Conservation (phyloP, 805 yeast genomes). For the Candida maris region DNA sequence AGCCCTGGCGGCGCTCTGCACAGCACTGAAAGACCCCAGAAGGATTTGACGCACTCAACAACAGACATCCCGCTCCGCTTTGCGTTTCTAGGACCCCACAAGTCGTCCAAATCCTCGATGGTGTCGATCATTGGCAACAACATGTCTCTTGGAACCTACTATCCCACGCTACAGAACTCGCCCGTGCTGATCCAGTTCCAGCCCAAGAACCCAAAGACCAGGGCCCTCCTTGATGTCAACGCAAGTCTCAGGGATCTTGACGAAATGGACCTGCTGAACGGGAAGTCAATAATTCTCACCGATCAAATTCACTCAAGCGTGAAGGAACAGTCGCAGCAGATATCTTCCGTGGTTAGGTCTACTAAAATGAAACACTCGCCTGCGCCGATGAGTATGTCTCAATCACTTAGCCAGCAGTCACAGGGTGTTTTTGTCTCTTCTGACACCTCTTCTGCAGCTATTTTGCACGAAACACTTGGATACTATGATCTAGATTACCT, state of each 20-base stretch:
- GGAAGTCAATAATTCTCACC: slow-evolving; percentile 13
- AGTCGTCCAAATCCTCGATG: slow-evolving; percentile 30
- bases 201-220: slow-evolving; percentile 38
- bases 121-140: slow-evolving; percentile 29
- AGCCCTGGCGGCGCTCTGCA: not conserved
- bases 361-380: slow-evolving; percentile 1
- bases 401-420: slow-evolving; percentile 3
- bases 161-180: slow-evolving; percentile 64
- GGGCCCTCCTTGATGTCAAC: slow-evolving; percentile 45
- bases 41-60: slow-evolving; percentile 26
- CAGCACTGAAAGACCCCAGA: too few species aligned
- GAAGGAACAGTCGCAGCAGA: slow-evolving; percentile 8
- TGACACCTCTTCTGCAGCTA: slow-evolving; percentile 8
- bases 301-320: slow-evolving; percentile 13
- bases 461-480: slow-evolving; percentile 18
- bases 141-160: slow-evolving; percentile 56
- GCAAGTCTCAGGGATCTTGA: slow-evolving; percentile 38
- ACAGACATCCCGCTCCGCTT: slow-evolving; percentile 29
- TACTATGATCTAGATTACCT: slow-evolving; percentile 29
- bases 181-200: slow-evolving; percentile 54
- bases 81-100: slow-evolving; percentile 31
- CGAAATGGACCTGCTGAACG: slow-evolving; percentile 22
- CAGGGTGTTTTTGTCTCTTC: not conserved
- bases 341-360: slow-evolving; percentile 1
- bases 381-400: slow-evolving; percentile 5